phyloP scores from a whole-genome alignment of 352 stramenopile species.

The Phytophthora aleatoria region DNA sequence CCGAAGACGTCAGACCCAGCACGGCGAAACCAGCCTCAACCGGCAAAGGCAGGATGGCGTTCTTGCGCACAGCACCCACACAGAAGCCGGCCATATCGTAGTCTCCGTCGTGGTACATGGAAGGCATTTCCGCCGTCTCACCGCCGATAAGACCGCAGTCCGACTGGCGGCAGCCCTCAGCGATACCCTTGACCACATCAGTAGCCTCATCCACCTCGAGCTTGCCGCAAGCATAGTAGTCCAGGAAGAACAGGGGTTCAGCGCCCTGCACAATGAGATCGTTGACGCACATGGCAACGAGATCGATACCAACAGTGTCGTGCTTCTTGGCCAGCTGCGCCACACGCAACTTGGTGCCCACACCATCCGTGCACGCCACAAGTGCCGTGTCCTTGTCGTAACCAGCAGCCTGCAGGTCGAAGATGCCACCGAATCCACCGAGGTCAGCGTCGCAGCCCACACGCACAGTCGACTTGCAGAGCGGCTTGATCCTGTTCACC shows the following conservation, averaged over 20 bases:
- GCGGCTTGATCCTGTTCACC: slow-evolving; percentile 98
- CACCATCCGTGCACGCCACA: slow-evolving; percentile 97
- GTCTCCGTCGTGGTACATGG: slow-evolving; percentile 97
- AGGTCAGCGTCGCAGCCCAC: slow-evolving; percentile 96
- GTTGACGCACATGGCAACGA: slow-evolving; percentile 99
- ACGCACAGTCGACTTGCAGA: slow-evolving; percentile 96
- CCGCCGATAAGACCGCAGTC: slow-evolving; percentile 96
- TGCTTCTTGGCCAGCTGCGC: slow-evolving; percentile 91
- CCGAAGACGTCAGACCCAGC: slow-evolving; percentile 95
- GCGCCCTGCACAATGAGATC: slow-evolving; percentile 98
- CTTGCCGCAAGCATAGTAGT: slow-evolving; percentile 99
- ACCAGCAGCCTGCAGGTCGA: slow-evolving; percentile 97
- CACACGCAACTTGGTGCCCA: slow-evolving; percentile 98
- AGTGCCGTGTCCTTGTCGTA: slow-evolving; percentile 97
- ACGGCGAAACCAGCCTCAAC: slow-evolving; percentile 92
- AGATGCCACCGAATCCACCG: slow-evolving; percentile 97
- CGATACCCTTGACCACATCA: slow-evolving; percentile 97
- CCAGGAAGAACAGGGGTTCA: slow-evolving; percentile 99
- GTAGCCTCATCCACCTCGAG: slow-evolving; percentile 95
- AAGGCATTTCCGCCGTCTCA: slow-evolving; percentile 99
- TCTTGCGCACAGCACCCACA: slow-evolving; percentile 95
- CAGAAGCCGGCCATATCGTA: slow-evolving; percentile 99
- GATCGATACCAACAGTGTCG: slow-evolving; percentile 97
- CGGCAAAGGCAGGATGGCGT: slow-evolving; percentile 85
- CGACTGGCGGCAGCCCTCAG: slow-evolving; percentile 96